These are phyloP conservation scores for Lanmaoa pseudosensibilis DNA, from an alignment of 768 basidiomycete species.

Conservation along the genomic window DNA sequence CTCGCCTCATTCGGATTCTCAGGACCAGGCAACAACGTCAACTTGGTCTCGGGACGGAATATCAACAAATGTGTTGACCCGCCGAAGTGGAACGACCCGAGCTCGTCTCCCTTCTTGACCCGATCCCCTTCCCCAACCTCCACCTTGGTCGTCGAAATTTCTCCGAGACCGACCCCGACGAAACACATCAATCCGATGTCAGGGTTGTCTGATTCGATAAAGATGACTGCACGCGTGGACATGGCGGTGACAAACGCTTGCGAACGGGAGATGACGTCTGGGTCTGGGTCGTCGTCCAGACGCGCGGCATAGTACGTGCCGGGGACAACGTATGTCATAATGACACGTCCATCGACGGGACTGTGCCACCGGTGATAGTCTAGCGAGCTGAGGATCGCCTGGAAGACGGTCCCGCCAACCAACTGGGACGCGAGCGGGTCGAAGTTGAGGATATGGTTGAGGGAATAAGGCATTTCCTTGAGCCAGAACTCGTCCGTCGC, in stretches of 20 bases:
- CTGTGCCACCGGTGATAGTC: constrained; percentile 44
- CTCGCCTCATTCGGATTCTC: constrained; percentile 2
- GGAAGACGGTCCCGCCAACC: constrained; percentile 51
- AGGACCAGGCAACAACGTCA: constrained; percentile 20
- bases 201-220: constrained; percentile 55
- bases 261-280: constrained; percentile 8
- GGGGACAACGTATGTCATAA: constrained; percentile 44
- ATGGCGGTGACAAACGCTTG: constrained; percentile 42
- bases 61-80: constrained; percentile 52
- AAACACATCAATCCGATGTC: constrained; percentile 59
- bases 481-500: constrained; percentile 54
- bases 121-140: constrained; percentile 46
- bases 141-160: constrained; percentile 60
- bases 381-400: constrained; percentile 53
- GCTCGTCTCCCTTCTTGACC: constrained; percentile 53
- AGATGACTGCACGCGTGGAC: constrained; percentile 56
- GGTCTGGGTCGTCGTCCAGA: constrained; percentile 29
- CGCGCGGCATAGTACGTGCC: constrained; percentile 51
- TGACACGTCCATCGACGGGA: constrained; percentile 50
- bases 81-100: constrained; percentile 66
- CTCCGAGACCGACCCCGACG: constrained; percentile 59
- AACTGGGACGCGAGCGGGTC: constrained; percentile 43
- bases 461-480: constrained; percentile 61
- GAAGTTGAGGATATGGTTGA: constrained; percentile 50
- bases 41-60: constrained; percentile 38